These are phyloP conservation scores for Tetrahymena malaccensis DNA, from an alignment of 73 alveolate genomes.

Conservation along the genomic window DNA sequence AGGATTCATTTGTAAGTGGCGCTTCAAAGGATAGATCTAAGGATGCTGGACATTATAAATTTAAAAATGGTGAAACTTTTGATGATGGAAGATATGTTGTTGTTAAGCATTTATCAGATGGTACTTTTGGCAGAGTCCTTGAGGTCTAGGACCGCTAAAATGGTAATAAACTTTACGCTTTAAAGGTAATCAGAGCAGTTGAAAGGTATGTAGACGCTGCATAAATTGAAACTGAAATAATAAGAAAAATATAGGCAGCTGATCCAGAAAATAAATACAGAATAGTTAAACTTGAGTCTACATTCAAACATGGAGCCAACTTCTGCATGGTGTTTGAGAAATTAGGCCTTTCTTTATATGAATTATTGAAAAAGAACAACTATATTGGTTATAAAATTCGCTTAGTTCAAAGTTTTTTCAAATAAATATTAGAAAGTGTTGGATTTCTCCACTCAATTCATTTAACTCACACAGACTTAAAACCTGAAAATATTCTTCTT, in stretches of 20 bases:
- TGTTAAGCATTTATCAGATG: constrained; percentile 73
- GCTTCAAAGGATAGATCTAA: background rate
- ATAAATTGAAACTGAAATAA: constrained; percentile 27
- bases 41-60: constrained; percentile 37
- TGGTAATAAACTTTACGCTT: constrained; percentile 8
- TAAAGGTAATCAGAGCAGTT: constrained; percentile 24
- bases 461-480: constrained; percentile 93
- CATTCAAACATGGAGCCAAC: constrained; percentile 15
- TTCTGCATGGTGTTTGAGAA: constrained; percentile 31
- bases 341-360: constrained; percentile 39
- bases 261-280: constrained; percentile 6
- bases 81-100: constrained; percentile 17
- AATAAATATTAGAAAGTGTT: constrained; percentile 1
- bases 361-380: constrained; percentile 2
- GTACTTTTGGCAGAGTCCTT: constrained; percentile 94
- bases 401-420: constrained; percentile 17
- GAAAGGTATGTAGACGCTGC: constrained; percentile 29
- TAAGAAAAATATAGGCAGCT: constrained; percentile 4
- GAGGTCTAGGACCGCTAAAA: constrained; percentile 37
- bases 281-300: constrained; percentile 19
- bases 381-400: constrained; percentile 6
- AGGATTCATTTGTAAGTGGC: background rate
- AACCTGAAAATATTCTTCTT: constrained; percentile 93
- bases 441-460: constrained; percentile 37
- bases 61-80: constrained; percentile 5